These are phyloP conservation scores for Carnegiea gigantea DNA, from an alignment of 179 eudicot species.

Conservation along the genomic window DNA sequence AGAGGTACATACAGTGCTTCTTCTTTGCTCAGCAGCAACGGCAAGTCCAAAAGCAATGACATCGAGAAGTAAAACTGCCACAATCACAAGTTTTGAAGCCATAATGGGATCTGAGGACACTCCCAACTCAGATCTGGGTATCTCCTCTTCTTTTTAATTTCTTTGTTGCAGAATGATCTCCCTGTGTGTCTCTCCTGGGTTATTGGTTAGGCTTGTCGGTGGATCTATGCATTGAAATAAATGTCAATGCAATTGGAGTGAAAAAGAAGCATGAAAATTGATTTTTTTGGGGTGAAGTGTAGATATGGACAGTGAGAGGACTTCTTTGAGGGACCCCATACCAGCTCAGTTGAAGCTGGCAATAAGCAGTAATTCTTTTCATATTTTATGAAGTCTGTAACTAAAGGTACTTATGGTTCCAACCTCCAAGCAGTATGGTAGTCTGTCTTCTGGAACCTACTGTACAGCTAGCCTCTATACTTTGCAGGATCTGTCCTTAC, in stretches of 20 bases:
- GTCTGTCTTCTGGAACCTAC: not conserved
- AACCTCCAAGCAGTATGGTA: not conserved
- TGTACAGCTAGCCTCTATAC: not conserved
- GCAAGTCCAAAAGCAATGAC: constrained; percentile 7
- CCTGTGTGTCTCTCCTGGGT: not conserved
- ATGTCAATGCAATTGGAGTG: not conserved
- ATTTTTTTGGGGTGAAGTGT: not conserved
- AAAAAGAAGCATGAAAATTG: not conserved
- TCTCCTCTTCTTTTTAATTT: not conserved
- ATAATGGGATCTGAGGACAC: not conserved
- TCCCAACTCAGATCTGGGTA: not conserved
- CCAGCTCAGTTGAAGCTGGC: constrained; percentile 5
- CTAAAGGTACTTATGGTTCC: not conserved
- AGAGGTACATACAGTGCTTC: not conserved
- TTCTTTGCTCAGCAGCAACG: constrained; percentile 13
- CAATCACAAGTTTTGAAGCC: constrained; percentile 8
- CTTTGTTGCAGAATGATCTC: not conserved
- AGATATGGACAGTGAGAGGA: not conserved
- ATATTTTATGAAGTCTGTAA: not conserved
- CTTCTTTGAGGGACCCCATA: not conserved
- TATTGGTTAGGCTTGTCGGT: not conserved
- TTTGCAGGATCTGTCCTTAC: not conserved
- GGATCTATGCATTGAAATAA: not conserved
- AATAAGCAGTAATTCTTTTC: not conserved
- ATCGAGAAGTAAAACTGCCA: not conserved